Percentiles rank a stretch among this genome's conserved stretches.
Evolutionary conservation across 2,329 filamentous ascomycete genomes (phyloP).

Genomic region (Fusarium napiforme): DNA sequence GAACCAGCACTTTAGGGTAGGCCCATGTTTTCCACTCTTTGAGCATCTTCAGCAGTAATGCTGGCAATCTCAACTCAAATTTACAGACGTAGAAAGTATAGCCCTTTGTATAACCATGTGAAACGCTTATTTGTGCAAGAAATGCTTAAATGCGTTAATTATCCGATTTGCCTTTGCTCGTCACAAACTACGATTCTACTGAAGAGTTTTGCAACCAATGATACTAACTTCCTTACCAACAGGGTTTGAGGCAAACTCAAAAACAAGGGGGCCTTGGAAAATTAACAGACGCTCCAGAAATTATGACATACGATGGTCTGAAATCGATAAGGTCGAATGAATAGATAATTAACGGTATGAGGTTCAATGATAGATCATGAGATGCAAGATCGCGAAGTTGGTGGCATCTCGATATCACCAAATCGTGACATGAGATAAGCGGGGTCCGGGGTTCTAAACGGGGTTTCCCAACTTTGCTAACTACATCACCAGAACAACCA

Average conservation of each 20-base stretch:
- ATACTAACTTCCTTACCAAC: neutral
- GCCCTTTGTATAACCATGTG: neutral
- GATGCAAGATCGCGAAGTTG: neutral
- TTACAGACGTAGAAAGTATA: neutral
- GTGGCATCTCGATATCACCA: neutral
- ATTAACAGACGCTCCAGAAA: neutral
- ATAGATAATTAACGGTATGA: neutral
- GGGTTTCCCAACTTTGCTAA: constrained; percentile 14
- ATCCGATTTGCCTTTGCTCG: neutral
- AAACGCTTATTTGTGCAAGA: neutral
- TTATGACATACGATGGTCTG: neutral
- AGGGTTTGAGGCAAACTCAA: neutral
- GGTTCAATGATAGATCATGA: neutral
- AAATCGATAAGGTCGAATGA: neutral
- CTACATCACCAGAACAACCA: neutral
- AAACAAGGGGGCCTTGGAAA: neutral
- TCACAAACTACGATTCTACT: neutral
- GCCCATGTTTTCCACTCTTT: neutral
- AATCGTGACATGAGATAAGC: constrained; percentile 3
- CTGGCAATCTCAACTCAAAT: neutral
- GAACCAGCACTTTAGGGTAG: neutral
- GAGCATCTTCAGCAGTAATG: neutral
- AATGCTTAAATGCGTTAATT: neutral
- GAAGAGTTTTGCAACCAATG: neutral
- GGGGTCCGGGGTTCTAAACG: constrained; percentile 21